These are phyloP conservation scores for Ulmus americana DNA, from an alignment of 331 rosid genomes.

Conservation along the genomic window DNA sequence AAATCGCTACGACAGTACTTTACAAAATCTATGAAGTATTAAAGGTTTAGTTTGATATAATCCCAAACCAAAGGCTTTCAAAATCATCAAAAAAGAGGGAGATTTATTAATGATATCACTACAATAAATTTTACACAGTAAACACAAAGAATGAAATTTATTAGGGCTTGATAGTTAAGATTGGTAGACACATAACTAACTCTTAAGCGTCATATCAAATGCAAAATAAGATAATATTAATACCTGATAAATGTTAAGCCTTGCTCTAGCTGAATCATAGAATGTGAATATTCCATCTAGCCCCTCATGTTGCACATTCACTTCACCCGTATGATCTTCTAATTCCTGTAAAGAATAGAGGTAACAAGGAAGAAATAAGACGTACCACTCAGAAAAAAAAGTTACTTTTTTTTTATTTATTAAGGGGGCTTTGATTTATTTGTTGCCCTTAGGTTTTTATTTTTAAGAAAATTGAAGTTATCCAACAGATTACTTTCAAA, in stretches of 20 bases:
- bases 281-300: constrained; percentile 86
- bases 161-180: background rate
- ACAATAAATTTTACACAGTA: background rate
- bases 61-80: too few relatives aligned
- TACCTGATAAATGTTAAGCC: constrained; percentile 82
- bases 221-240: constrained; percentile 14
- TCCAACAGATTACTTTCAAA: background rate
- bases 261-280: constrained; percentile 68
- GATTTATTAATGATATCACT: too few relatives aligned
- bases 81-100: too few relatives aligned
- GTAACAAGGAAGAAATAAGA: background rate
- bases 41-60: too few relatives aligned
- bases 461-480: too few relatives aligned
- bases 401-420: background rate
- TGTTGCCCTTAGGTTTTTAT: background rate
- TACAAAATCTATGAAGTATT: too few relatives aligned
- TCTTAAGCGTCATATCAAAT: background rate
- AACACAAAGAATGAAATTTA: background rate
- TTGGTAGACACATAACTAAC: background rate
- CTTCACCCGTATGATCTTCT: constrained; percentile 78
- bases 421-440: background rate
- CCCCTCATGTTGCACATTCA: constrained; percentile 70
- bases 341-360: constrained; percentile 51
- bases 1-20: too few relatives aligned
- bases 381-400: background rate